Evolutionary conservation across 2,329 filamentous ascomycete genomes (phyloP).

Genomic region (Phaeoacremonium minimum): DNA sequence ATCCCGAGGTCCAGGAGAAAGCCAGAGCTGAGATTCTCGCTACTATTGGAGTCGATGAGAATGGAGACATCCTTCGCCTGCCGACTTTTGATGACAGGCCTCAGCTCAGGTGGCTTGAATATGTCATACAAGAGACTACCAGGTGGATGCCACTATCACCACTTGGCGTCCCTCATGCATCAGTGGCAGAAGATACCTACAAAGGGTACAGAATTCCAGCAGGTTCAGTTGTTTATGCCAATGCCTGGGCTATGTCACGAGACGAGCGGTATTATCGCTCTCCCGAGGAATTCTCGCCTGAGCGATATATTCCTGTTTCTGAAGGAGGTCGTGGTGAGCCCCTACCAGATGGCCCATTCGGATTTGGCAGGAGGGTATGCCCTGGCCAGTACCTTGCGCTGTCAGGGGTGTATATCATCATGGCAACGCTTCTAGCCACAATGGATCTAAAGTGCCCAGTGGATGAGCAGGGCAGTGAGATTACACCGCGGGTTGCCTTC

Average conservation of each 20-base stretch:
- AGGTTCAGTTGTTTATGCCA: conserved; percentile 39
- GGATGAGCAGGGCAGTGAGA: neutral
- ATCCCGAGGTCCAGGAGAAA: conserved; percentile 38
- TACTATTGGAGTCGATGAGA: conserved; percentile 32
- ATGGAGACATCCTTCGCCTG: conserved; percentile 21
- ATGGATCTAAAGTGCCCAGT: conserved; percentile 12
- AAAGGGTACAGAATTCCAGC: conserved; percentile 50
- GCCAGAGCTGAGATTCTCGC: conserved; percentile 39
- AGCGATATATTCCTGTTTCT: conserved; percentile 30
- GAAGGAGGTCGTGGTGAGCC: conserved; percentile 36
- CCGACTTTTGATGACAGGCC: conserved; percentile 39
- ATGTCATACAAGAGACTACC: conserved; percentile 37
- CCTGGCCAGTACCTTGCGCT: conserved; percentile 45
- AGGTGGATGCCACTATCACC: conserved; percentile 39
- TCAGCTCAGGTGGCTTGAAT: conserved; percentile 35
- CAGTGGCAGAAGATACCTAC: conserved; percentile 50
- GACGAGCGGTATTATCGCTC: conserved; percentile 32
- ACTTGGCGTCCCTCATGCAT: conserved; percentile 48
- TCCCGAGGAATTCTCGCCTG: conserved; percentile 37
- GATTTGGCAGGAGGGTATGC: conserved; percentile 47
- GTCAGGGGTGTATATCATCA: conserved; percentile 33
- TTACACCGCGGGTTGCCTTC: neutral
- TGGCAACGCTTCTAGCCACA: conserved; percentile 32
- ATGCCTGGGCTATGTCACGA: conserved; percentile 35
- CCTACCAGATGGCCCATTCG: conserved; percentile 40